Conservation (phyloP, 2,329 filamentous ascomycete genomes). For the Teratosphaeria zuluensis region DNA sequence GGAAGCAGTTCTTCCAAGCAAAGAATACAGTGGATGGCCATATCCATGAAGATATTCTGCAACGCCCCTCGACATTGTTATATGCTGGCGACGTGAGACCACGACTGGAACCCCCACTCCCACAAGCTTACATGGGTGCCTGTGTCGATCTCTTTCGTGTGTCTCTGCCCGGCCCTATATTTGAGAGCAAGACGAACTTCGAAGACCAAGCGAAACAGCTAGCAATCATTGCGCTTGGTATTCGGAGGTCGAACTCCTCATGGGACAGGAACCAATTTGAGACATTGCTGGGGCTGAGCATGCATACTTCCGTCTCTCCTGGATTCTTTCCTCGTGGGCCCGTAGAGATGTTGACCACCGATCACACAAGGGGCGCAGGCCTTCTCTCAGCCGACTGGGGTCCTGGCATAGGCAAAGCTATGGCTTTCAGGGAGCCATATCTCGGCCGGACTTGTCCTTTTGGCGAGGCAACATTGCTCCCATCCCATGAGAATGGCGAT, state of each 20-base stretch:
- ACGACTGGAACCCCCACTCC: conserved; percentile 3
- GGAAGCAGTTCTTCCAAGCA: conserved; percentile 2
- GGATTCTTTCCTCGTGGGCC: conserved; percentile 4
- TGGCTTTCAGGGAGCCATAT: conserved; percentile 3
- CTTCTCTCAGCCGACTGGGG: conserved; percentile 2
- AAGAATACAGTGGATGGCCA: not conserved
- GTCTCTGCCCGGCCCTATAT: not conserved
- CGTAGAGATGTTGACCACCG: conserved; percentile 4
- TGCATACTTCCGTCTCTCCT: conserved; percentile 1
- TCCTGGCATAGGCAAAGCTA: not conserved
- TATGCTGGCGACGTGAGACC: conserved; percentile 1
- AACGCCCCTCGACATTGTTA: not conserved
- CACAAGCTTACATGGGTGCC: not conserved
- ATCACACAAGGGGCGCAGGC: conserved; percentile 2
- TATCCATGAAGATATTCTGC: not conserved
- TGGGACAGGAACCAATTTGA: not conserved
- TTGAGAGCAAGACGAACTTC: not conserved
- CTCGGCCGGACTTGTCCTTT: conserved; percentile 1
- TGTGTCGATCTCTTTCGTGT: conserved; percentile 2
- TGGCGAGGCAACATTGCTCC: conserved; percentile 4
- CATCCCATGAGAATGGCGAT: conserved; percentile 3
- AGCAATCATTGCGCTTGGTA: not conserved
- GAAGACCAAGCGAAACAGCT: not conserved
- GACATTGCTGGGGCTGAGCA: not conserved
- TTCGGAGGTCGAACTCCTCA: not conserved